Percentiles rank a stretch among this genome's conserved stretches.
Conservation (phyloP, 495 filamentous ascomycete species). For the Tuber melanosporum region DNA sequence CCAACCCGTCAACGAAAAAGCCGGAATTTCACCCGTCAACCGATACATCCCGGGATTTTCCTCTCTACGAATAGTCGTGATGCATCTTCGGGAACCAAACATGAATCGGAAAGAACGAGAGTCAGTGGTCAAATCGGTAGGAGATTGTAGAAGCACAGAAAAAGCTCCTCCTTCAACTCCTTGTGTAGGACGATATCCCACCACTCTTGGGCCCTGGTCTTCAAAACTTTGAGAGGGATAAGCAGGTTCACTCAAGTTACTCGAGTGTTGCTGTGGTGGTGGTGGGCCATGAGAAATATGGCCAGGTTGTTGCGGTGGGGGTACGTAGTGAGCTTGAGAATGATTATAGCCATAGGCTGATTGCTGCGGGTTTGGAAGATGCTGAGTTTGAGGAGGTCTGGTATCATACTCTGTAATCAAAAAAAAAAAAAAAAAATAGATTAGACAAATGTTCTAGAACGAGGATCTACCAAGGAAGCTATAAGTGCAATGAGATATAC, state of each 20-base stretch:
- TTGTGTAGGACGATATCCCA: slow-evolving; percentile 58
- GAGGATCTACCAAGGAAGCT: not conserved
- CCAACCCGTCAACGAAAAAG: slow-evolving; percentile 60
- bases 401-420: slow-evolving; percentile 48
- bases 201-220: slow-evolving; percentile 56
- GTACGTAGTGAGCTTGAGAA: slow-evolving; percentile 35
- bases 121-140: slow-evolving; percentile 60
- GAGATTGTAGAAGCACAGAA: slow-evolving; percentile 63
- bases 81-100: slow-evolving; percentile 66
- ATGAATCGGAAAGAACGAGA: slow-evolving; percentile 57
- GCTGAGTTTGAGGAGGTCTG: slow-evolving; percentile 45
- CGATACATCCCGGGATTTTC: slow-evolving; percentile 60
- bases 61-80: slow-evolving; percentile 57
- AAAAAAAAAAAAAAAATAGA: not conserved
- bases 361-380: slow-evolving; percentile 39
- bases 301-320: slow-evolving; percentile 26
- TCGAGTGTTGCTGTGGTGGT: slow-evolving; percentile 33
- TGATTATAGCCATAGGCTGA: slow-evolving; percentile 38
- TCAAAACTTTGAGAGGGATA: slow-evolving; percentile 46
- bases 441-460: slow-evolving; percentile 11
- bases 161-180: slow-evolving; percentile 65
- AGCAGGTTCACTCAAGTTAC: slow-evolving; percentile 34
- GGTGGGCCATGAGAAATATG: slow-evolving; percentile 30
- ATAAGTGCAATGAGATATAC: slow-evolving; percentile 42
- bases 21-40: slow-evolving; percentile 66